Evolutionary conservation across 139 green algal genomes (phyloP), one percentile per base, ranked within the genome.

Genomic region (Pseudopediastrum boryanum): DNA sequence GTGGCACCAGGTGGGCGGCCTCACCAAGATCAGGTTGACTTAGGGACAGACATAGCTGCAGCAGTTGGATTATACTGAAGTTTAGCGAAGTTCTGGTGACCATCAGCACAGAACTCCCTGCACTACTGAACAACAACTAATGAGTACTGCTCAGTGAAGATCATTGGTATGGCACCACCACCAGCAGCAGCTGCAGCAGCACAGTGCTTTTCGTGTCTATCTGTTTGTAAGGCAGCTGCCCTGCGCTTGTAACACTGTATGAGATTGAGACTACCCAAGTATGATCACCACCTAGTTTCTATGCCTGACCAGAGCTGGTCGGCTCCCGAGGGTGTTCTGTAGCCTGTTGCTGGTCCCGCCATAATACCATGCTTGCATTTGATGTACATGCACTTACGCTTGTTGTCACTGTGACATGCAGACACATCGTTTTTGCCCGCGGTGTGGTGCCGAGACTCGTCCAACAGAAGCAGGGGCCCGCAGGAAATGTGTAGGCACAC

Each of bases 391-490:
- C n/a, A n/a, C n/a, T n/a, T n/a, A n/a, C n/a, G n/a, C n/a, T n/a
- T 38, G 38, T 10, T 39, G 21, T 29, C 44, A 36, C 23, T 62
- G 25, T 36, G 6, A 21, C 19, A 4, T 51, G 65, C 88, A 94
- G 86, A 84, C 77, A 1, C 84, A 92, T 62, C 27, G 23, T 25
- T 94, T 91, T 54, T 96, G 92, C 79, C 63, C 79, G 0, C 80
- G 84, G n/a, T 96, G 92, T 74, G 92, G 92, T 41, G 62, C 44
- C 0, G 71, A 70, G 23, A 92, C 86, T 0, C 12, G 77, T 1
- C 79, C 90, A 0, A 84, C 87, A 3, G 86, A 93, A n/a, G 84
- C 80, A 1, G 93, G 93, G 19, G 62, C 88, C 5, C 80, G 86
- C 77, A 89, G 92, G 44, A 71, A 83, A 21, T 97, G 93, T 87